These are phyloP conservation scores for Schwanniomyces polymorphus DNA, from an alignment of 805 yeast genomes.

Conservation along the genomic window DNA sequence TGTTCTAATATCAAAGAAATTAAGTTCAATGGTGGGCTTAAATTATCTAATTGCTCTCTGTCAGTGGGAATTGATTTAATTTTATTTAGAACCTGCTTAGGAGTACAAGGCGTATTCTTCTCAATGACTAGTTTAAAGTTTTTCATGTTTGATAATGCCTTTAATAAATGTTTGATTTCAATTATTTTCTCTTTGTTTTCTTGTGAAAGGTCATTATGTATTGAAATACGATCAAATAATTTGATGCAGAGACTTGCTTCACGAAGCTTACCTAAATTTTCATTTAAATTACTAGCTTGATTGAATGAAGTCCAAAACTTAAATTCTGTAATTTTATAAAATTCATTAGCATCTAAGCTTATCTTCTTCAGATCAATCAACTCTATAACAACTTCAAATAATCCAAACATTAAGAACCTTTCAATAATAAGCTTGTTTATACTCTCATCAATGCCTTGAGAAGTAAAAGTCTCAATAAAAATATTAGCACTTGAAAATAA, in stretches of 20 bases:
- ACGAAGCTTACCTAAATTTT: constrained; percentile 27
- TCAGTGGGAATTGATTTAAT: constrained; percentile 14
- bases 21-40: constrained; percentile 30
- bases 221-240: constrained; percentile 19
- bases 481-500: constrained; percentile 16
- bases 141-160: constrained; percentile 34
- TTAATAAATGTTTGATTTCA: constrained; percentile 32
- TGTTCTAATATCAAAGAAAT: constrained; percentile 50
- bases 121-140: constrained; percentile 34
- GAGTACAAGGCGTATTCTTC: constrained; percentile 36
- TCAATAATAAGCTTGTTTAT: constrained; percentile 26
- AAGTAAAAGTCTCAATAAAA: constrained; percentile 22
- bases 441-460: constrained; percentile 6
- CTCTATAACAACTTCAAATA: constrained; percentile 22
- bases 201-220: not conserved
- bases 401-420: constrained; percentile 24
- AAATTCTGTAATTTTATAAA: constrained; percentile 16
- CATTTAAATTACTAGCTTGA: constrained; percentile 30
- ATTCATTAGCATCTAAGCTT: constrained; percentile 7
- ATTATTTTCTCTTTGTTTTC: constrained; percentile 10
- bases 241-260: constrained; percentile 24
- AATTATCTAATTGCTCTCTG: constrained; percentile 2
- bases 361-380: constrained; percentile 9
- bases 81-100: constrained; percentile 33
- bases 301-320: constrained; percentile 37